These are phyloP conservation scores for Fusarium austroafricanum DNA, from an alignment of 2,329 filamentous ascomycete genomes.

Conservation along the genomic window DNA sequence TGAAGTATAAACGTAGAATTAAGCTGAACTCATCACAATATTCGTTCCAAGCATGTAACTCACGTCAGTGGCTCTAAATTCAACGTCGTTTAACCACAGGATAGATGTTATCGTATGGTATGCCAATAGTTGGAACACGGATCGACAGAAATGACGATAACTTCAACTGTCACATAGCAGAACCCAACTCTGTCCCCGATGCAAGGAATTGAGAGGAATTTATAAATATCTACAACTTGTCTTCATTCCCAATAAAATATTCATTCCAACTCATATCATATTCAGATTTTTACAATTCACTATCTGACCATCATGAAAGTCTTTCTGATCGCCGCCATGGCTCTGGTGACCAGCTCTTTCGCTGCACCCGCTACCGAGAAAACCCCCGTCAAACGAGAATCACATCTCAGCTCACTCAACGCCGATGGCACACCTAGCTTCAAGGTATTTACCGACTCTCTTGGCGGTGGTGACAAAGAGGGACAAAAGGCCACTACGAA, in stretches of 20 bases:
- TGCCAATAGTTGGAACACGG: background rate
- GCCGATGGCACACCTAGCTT: background rate
- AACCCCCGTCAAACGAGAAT: background rate
- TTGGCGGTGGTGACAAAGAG: background rate
- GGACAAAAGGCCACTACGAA: background rate
- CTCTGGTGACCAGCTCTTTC: background rate
- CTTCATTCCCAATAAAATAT: too few species aligned
- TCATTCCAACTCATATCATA: too few species aligned
- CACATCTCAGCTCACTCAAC: background rate
- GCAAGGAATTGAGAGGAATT: rapidly evolving
- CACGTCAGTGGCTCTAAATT: background rate
- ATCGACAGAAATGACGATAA: background rate
- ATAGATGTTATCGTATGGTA: too few species aligned
- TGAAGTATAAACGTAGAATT: background rate
- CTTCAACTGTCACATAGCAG: background rate
- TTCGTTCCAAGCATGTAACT: background rate
- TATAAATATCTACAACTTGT: background rate
- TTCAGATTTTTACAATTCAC: background rate
- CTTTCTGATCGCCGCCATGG: background rate
- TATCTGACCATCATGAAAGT: background rate
- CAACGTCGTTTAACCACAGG: too few species aligned
- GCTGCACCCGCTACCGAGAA: background rate
- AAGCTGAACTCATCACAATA: background rate
- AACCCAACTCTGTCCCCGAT: background rate
- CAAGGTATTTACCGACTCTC: background rate